These are phyloP conservation scores for Arctium lappa DNA, from an alignment of 129 eudicot species.

Conservation along the genomic window DNA sequence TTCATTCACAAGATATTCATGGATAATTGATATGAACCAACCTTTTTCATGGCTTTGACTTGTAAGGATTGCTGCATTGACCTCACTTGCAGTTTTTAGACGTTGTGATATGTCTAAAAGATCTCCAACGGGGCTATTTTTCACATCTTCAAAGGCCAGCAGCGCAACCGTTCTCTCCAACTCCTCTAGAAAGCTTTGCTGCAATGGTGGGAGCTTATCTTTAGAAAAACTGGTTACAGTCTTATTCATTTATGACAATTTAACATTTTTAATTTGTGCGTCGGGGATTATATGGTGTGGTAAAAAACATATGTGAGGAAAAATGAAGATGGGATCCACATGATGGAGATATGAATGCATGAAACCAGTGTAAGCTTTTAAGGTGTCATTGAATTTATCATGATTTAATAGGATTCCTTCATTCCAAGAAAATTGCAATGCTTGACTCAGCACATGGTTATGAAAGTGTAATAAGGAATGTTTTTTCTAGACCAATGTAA, in stretches of 20 bases:
- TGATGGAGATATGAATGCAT: constrained; percentile 6
- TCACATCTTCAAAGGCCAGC: constrained; percentile 89
- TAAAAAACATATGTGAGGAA: background rate
- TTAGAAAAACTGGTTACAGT: background rate
- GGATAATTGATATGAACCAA: constrained; percentile 19
- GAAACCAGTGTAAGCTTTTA: background rate
- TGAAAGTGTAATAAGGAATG: too few species aligned
- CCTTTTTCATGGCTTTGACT: constrained; percentile 99
- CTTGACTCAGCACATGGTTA: too few species aligned
- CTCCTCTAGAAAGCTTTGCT: constrained; percentile 86
- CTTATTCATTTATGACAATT: background rate
- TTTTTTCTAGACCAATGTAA: too few species aligned
- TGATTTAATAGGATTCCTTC: too few species aligned
- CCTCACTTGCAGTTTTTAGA: constrained; percentile 90
- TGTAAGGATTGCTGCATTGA: constrained; percentile 96
- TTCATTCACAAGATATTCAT: background rate
- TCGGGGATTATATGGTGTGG: background rate
- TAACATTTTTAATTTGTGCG: background rate
- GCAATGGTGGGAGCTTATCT: constrained; percentile 22
- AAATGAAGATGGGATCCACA: constrained; percentile 7
- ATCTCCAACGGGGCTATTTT: constrained; percentile 83
- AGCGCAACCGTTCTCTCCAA: constrained; percentile 92
- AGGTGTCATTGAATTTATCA: too few species aligned
- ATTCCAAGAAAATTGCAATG: too few species aligned
- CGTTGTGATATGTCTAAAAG: constrained; percentile 93